These are phyloP conservation scores for Podospora didyma DNA, from an alignment of 495 filamentous ascomycete genomes.

Conservation along the genomic window DNA sequence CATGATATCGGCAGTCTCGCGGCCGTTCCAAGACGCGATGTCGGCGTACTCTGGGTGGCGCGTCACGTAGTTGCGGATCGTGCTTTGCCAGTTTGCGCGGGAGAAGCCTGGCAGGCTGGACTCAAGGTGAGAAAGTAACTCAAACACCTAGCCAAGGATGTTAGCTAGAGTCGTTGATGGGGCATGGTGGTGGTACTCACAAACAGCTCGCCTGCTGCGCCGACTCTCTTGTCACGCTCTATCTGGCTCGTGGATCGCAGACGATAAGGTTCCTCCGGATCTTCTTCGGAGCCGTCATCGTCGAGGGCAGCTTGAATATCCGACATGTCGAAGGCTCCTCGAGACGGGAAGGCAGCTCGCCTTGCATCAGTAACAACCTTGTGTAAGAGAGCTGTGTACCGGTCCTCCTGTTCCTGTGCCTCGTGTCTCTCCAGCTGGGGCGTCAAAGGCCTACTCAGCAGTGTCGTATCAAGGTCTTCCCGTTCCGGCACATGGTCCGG, in stretches of 20 bases:
- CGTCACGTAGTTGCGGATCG: conserved; percentile 31
- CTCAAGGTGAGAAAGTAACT: conserved; percentile 27
- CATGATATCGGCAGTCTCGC: conserved; percentile 40
- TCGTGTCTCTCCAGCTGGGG: too few species aligned
- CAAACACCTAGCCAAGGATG: conserved; percentile 47
- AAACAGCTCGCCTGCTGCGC: conserved; percentile 45
- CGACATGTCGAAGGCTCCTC: conserved; percentile 13
- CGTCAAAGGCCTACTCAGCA: too few species aligned
- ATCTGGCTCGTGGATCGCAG: conserved; percentile 20
- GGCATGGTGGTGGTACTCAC: too few species aligned
- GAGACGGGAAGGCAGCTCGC: conserved; percentile 20
- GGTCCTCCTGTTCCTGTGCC: conserved; percentile 1
- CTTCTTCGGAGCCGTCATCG: not conserved
- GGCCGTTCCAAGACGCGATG: conserved; percentile 32
- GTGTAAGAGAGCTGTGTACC: conserved; percentile 25
- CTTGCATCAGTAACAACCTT: conserved; percentile 26
- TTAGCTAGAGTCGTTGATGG: too few species aligned
- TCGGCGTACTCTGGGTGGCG: conserved; percentile 34
- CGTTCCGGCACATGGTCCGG: too few species aligned
- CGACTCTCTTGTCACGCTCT: conserved; percentile 36
- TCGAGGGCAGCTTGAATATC: not conserved
- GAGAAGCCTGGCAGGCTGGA: conserved; percentile 22
- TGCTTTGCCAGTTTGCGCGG: conserved; percentile 41
- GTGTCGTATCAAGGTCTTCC: too few species aligned
- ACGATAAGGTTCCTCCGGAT: conserved; percentile 10